Base-by-base conservation (phyloP, 2,329 filamentous ascomycete genomes). In the Geosmithia putterillii region DNA sequence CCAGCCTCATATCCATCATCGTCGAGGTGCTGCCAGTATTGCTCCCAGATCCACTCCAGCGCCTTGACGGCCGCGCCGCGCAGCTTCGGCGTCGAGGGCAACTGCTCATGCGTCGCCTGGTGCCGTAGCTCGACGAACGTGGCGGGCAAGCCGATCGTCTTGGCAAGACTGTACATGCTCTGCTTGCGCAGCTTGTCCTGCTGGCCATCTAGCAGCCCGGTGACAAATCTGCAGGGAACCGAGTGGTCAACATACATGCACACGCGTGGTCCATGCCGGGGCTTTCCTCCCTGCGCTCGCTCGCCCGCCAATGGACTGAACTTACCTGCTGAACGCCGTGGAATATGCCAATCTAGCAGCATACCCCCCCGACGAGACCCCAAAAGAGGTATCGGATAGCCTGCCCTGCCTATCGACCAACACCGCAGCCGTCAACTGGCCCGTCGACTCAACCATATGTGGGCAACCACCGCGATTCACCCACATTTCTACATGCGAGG, bases 111-210 rank as follows among this genome's bases (percentile, higher is more conserved):
- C 36, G 88, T 94, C 38, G 85, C 86, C 63, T 94, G 85, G 59
- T 95, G 89, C 39, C 89, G 77, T 46, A 94, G 69, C 66, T 94
- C 88, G 43, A 95, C 87, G 60, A 95, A 94, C 0, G 83, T 81
- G 1, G 81, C 78, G 1, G 83, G 83, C 45, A 88, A 63, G 1
- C 76, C 79, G 45, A 86, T 76, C 35, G 71, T 76, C 58, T 76
- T 79, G 46, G 81, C 83, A 20, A 83, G 70, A 37, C 74, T 71
- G 60, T 84, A 83, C 83, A 88, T 87, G 62, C 73, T 81, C 65
- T 73, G 73, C 65, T 77, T 86, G 59, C 67, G 73, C 56, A 67
- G 73, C 57, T 75, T 79, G 61, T 79, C 74, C 59, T 82, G 81
- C 52, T 83, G 79, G 40, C 80, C 75, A 58, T 92, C 86, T 40